Evolutionary conservation across 208 protist genomes (phyloP), one percentile per base, ranked within the genome.

Genomic region (Polymyxa betae): DNA sequence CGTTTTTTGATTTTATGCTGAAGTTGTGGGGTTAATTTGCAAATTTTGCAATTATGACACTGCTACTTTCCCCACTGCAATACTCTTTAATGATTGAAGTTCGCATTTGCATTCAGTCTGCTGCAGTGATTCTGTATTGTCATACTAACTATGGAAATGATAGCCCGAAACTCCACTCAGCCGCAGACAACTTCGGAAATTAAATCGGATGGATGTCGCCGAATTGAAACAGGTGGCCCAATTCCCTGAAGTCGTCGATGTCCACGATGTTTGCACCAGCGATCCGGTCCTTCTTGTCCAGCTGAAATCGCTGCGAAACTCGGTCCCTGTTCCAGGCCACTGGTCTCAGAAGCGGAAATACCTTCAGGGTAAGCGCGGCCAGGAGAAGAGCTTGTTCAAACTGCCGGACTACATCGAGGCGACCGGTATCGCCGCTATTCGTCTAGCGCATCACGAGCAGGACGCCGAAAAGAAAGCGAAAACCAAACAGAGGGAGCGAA

Each of bases 321-420:
- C 95, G 0, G 97, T 99, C 29, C 96, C 97, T 5, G 98, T 99
- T 89, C 98, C 98, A n/a, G 92, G 93, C 41, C 98, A 99, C 95
- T 99, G 98, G 98, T 93, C 92, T 77, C 94, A 98, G 90, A 98
- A 99, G 93, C 95, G 98, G 40, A 97, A 98, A 64, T 99, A 99
- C 92, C 93, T 99, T 29, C 95, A 97, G 89, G 94, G 94, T 64
- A 98, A 98, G 91, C 93, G 96, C 68, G 97, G 97, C 29, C 88
- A 95, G 24, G 97, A 97, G 68, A 97, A 97, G 91, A 89, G 94
- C 32, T 91, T 95, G 0, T 98, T 97, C 92, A 90, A 96, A 88
- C 93, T 98, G 38, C 97, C 97, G 32, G 92, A 96, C 20, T 98
- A 96, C 92, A 97, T 98, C 91, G 95, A 94, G 41, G 93, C 94